A percentile compares a stretch with the other conserved stretches of the same genome.
Conservation (phyloP, 2,329 filamentous ascomycete genomes). For the Truncatella angustata region DNA sequence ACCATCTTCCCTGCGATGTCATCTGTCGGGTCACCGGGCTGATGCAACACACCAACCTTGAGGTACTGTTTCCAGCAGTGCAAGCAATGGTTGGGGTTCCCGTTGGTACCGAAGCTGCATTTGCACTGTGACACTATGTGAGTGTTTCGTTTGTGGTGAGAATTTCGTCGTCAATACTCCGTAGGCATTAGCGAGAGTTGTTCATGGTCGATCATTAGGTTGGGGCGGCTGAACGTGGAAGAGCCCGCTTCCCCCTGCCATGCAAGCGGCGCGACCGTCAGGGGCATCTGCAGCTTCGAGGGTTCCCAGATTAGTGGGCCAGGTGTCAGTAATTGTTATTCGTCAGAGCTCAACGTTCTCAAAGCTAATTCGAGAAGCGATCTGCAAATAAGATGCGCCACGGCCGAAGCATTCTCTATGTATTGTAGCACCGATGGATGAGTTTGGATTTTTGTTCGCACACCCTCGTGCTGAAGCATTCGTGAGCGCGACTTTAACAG, state of each 20-base stretch:
- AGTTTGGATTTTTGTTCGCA: neutral
- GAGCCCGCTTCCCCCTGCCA: constrained; percentile 1
- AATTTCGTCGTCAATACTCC: too few relatives aligned
- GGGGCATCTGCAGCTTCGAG: constrained; percentile 4
- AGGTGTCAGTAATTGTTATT: neutral
- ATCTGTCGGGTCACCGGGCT: too few relatives aligned
- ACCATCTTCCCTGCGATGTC: too few relatives aligned
- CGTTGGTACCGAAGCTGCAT: neutral
- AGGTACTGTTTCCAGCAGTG: too few relatives aligned
- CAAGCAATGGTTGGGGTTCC: too few relatives aligned
- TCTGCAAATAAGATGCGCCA: constrained; percentile 2
- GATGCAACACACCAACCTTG: too few relatives aligned
- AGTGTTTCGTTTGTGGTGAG: too few relatives aligned
- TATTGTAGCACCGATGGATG: neutral
- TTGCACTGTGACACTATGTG: neutral
- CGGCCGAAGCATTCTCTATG: neutral
- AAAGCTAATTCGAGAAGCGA: neutral
- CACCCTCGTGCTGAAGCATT: neutral
- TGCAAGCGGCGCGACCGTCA: neutral
- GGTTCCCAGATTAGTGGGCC: constrained; percentile 1
- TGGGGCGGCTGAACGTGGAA: neutral
- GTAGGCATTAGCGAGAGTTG: too few relatives aligned
- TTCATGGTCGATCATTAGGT: neutral
- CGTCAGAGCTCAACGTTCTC: constrained; percentile 1
- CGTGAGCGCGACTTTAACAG: neutral